Evolutionary conservation across 2,329 filamentous ascomycete genomes (phyloP).

Genomic region (Xenosphaeropsis pyriputrescens): DNA sequence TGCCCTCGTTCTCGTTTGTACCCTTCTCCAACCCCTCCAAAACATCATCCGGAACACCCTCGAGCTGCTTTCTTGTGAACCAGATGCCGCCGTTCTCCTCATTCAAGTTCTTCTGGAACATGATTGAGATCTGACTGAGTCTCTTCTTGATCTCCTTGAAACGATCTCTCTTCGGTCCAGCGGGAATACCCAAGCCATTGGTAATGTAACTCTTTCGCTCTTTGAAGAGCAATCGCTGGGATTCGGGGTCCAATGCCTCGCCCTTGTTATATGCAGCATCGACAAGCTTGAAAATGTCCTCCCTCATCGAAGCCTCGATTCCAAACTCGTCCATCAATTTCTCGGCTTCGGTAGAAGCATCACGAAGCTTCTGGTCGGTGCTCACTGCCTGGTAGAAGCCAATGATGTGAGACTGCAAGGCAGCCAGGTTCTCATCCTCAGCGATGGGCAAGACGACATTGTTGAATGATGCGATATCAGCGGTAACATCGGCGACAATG

Average conservation of each 20-base stretch:
- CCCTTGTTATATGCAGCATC: slow-evolving; percentile 40
- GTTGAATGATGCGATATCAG: slow-evolving; percentile 31
- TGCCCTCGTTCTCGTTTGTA: slow-evolving; percentile 55
- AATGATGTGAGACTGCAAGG: slow-evolving; percentile 48
- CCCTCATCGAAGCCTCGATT: slow-evolving; percentile 68
- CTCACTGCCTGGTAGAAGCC: slow-evolving; percentile 75
- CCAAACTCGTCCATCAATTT: slow-evolving; percentile 62
- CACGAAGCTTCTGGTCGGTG: slow-evolving; percentile 48
- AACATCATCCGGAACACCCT: slow-evolving; percentile 61
- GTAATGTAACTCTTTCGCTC: slow-evolving; percentile 64
- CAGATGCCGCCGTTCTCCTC: slow-evolving; percentile 72
- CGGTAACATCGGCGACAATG: slow-evolving; percentile 41
- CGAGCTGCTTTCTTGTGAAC: slow-evolving; percentile 60
- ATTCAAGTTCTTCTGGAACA: slow-evolving; percentile 68
- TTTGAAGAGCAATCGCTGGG: slow-evolving; percentile 58
- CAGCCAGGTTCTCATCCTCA: slow-evolving; percentile 52
- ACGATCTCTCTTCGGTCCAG: slow-evolving; percentile 55
- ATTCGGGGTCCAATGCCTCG: slow-evolving; percentile 53
- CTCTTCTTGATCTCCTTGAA: slow-evolving; percentile 83
- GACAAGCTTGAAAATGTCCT: slow-evolving; percentile 61
- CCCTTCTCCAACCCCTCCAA: slow-evolving; percentile 55
- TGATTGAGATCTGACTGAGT: slow-evolving; percentile 57
- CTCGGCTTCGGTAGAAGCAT: slow-evolving; percentile 64
- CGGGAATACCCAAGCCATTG: slow-evolving; percentile 59
- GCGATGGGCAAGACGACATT: slow-evolving; percentile 49